Percentiles rank a stretch among this genome's conserved stretches.
Evolutionary conservation across 345 rosid species (phyloP).

Genomic region (Salix brachista): DNA sequence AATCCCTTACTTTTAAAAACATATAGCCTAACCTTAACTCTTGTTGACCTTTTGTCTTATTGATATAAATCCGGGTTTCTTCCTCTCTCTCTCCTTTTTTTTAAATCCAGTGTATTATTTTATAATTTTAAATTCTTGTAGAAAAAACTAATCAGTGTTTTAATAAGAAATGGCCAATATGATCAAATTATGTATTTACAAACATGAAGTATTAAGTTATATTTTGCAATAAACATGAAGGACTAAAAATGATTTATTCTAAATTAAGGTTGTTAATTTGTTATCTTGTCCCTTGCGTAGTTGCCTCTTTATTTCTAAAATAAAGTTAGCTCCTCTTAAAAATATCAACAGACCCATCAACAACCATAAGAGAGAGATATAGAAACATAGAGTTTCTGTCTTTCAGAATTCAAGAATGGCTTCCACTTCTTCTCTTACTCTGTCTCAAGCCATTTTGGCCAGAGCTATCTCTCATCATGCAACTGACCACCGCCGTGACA

Average conservation of each 20-base stretch:
- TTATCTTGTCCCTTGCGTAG: not conserved
- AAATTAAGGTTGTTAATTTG: not conserved
- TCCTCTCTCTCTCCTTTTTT: not conserved
- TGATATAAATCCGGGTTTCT: not conserved
- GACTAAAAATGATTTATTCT: not conserved
- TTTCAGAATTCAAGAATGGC: slow-evolving; percentile 36
- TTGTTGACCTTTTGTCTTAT: not conserved
- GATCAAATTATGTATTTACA: not conserved
- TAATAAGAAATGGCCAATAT: not conserved
- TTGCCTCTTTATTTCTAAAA: not conserved
- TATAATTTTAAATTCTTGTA: not conserved
- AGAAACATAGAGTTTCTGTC: not conserved
- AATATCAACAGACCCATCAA: not conserved
- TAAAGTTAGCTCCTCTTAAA: not conserved
- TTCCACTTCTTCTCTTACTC: slow-evolving; percentile 50
- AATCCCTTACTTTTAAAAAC: not conserved
- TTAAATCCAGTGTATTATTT: not conserved
- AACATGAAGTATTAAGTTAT: not conserved
- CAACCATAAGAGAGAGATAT: not conserved
- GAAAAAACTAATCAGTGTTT: not conserved
- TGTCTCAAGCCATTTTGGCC: slow-evolving; percentile 53
- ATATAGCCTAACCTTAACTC: not conserved
- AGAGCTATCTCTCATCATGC: slow-evolving; percentile 46
- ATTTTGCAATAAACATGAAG: not conserved
- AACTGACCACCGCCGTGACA: slow-evolving; percentile 31